A percentile compares a stretch with the other conserved stretches of the same genome.
These are phyloP conservation scores for Straminergon stramineum DNA, from an alignment of 225 moss, liverwort and hornwort species.

Conservation along the genomic window DNA sequence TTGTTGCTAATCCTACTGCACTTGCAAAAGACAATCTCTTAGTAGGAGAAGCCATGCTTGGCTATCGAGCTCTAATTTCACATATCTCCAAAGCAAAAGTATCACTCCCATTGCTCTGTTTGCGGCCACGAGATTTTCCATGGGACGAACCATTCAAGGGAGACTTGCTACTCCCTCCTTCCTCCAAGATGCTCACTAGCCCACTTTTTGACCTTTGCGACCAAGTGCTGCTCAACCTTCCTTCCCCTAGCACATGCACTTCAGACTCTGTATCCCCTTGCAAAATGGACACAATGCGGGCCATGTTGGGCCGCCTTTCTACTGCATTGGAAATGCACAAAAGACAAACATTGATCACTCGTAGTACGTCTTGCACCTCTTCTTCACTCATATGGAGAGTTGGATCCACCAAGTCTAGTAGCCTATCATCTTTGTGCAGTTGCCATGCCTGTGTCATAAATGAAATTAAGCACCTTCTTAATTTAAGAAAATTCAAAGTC, in stretches of 20 bases:
- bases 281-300: constrained; percentile 1
- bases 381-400: background rate
- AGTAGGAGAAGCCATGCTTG: background rate
- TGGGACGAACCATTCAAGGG: background rate
- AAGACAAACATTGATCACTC: background rate
- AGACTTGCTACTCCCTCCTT: background rate
- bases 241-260: background rate
- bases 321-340: background rate
- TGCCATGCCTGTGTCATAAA: background rate
- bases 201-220: background rate
- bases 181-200: background rate
- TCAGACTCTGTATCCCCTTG: constrained; percentile 10
- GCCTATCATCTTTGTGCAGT: background rate
- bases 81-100: background rate
- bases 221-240: background rate
- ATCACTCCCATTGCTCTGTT: background rate
- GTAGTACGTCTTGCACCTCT: background rate
- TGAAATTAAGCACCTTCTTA: background rate
- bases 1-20: background rate
- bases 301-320: background rate
- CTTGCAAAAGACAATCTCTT: background rate
- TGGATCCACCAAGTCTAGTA: background rate
- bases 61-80: background rate
- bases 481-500: background rate
- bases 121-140: background rate